These are phyloP conservation scores for Fraxinus xanthoxyloides DNA, from an alignment of 305 asterid species.

Conservation along the genomic window DNA sequence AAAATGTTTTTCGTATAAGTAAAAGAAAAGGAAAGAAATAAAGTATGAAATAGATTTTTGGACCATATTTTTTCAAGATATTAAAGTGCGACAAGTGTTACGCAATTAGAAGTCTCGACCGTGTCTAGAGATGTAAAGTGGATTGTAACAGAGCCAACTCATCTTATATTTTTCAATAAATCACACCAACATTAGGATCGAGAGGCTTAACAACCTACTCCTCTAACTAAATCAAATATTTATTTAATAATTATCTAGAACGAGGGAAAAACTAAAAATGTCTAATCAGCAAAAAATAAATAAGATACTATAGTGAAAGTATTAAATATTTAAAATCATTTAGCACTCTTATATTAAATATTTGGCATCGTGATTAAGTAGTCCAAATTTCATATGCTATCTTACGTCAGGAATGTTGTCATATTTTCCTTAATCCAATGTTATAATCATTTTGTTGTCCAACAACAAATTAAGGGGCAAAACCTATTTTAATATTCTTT, in stretches of 20 bases:
- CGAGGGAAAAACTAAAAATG: neutral
- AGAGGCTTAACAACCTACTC: neutral
- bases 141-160: neutral
- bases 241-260: neutral
- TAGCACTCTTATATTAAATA: neutral
- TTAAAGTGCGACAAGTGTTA: neutral
- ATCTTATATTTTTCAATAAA: neutral
- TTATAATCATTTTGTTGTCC: neutral
- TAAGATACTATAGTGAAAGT: neutral
- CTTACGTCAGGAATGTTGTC: slow-evolving; percentile 39
- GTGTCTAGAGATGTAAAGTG: neutral
- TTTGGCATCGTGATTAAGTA: neutral
- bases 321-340: neutral
- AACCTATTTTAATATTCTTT: neutral
- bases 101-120: neutral
- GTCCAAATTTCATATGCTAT: slow-evolving; percentile 29
- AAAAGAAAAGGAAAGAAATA: neutral
- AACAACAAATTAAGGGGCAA: neutral
- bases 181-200: neutral
- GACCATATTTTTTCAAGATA: neutral
- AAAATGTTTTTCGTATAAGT: neutral
- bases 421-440: neutral
- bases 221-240: neutral
- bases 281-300: neutral
- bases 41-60: neutral